Evolutionary conservation across 2,329 filamentous ascomycete genomes (phyloP).

Genomic region (Pseudogymnoascus sp.): DNA sequence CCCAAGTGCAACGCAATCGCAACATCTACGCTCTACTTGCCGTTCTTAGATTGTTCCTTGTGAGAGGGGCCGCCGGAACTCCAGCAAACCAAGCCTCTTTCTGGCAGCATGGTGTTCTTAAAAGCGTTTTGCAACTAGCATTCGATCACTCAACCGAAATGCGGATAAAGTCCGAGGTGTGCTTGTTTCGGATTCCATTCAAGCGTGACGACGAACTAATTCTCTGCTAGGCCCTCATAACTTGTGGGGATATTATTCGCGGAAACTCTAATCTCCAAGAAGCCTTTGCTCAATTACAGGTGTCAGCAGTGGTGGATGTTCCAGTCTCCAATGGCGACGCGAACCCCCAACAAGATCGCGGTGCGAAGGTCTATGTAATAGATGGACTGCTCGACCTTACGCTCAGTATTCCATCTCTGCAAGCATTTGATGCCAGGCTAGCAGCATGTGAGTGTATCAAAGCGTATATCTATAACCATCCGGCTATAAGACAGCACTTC

Average conservation of each 20-base stretch:
- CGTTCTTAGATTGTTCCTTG: constrained; percentile 79
- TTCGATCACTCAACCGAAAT: constrained; percentile 68
- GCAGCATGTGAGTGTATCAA: constrained; percentile 87
- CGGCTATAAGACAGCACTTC: constrained; percentile 78
- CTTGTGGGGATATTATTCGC: constrained; percentile 82
- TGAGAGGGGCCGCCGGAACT: constrained; percentile 72
- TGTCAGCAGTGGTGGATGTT: constrained; percentile 52
- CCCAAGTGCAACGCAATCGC: constrained; percentile 71
- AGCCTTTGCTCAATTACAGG: constrained; percentile 79
- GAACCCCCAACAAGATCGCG: constrained; percentile 39
- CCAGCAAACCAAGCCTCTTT: constrained; percentile 79
- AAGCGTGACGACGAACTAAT: constrained; percentile 5
- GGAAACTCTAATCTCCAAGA: constrained; percentile 77
- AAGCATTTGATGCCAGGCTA: constrained; percentile 72
- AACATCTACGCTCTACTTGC: constrained; percentile 87
- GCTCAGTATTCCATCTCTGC: constrained; percentile 58
- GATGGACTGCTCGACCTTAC: constrained; percentile 83
- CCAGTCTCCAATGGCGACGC: constrained; percentile 34
- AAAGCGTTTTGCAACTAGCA: constrained; percentile 72
- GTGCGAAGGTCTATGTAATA: constrained; percentile 74
- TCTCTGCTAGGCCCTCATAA: constrained; percentile 59
- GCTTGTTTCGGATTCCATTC: constrained; percentile 12
- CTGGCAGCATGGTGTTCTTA: constrained; percentile 73
- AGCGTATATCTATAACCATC: constrained; percentile 80
- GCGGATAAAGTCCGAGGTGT: constrained; percentile 74